Evolutionary conservation across 345 rosid genomes (phyloP).

Genomic region (Diplotaxis tenuifolia): DNA sequence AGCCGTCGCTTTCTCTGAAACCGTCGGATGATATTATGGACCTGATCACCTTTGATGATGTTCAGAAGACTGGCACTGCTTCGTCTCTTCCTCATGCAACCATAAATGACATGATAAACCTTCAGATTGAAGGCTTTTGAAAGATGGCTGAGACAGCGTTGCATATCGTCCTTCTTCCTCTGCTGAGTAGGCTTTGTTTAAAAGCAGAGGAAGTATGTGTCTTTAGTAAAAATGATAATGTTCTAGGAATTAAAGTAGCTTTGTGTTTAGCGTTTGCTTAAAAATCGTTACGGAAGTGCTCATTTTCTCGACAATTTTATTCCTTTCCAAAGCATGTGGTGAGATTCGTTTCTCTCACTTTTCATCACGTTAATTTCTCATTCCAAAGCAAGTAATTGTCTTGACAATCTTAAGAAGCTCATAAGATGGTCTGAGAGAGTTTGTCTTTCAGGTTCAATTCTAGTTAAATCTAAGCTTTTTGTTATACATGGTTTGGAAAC

Average conservation of each 20-base stretch:
- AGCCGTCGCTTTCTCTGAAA: slow-evolving; percentile 1
- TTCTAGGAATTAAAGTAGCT: not conserved
- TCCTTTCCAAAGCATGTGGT: no score
- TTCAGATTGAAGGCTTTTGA: slow-evolving; percentile 31
- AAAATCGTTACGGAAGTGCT: slow-evolving; percentile 7
- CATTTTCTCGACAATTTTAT: no score
- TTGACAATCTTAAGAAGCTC: no score
- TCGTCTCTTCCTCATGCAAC: slow-evolving; percentile 21
- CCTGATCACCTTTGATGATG: slow-evolving; percentile 32
- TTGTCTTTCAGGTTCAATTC: no score
- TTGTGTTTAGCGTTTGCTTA: slow-evolving; percentile 7
- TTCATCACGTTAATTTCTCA: no score
- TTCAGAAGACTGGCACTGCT: slow-evolving; percentile 2
- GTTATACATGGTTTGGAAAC: no score
- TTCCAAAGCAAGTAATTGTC: no score
- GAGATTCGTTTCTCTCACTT: no score
- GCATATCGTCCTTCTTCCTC: slow-evolving; percentile 26
- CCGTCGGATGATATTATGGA: slow-evolving; percentile 27
- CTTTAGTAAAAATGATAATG: slow-evolving; percentile 3
- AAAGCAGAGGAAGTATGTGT: slow-evolving; percentile 12
- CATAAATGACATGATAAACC: slow-evolving; percentile 31
- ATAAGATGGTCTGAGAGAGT: no score
- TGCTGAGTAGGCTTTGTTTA: slow-evolving; percentile 11
- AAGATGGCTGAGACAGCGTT: slow-evolving; percentile 27
- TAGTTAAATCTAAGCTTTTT: no score